Evolutionary conservation across 148 eudicot genomes (phyloP).

Genomic region (Rheum nobile): DNA sequence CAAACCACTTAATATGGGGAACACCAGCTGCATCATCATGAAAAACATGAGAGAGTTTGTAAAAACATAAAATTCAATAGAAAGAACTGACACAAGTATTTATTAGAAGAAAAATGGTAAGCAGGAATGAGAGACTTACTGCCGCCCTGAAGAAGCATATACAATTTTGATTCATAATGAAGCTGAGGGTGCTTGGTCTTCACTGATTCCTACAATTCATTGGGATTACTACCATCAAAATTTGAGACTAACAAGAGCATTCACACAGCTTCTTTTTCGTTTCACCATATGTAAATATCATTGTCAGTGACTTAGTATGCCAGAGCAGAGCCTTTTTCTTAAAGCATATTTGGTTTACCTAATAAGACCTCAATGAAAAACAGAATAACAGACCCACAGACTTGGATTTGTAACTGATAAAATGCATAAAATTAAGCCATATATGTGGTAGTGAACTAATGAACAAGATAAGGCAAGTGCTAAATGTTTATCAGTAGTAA

Average conservation of each 20-base stretch:
- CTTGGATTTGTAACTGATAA: neutral
- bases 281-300: neutral
- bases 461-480: neutral
- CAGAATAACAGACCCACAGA: neutral
- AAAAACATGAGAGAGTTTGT: neutral
- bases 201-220: slow-evolving; percentile 57
- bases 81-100: neutral
- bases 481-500: neutral
- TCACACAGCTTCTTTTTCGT: neutral
- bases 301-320: neutral
- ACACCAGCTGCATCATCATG: slow-evolving; percentile 55
- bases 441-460: neutral
- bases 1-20: slow-evolving; percentile 86
- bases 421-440: neutral
- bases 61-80: neutral
- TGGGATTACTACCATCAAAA: neutral
- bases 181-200: slow-evolving; percentile 94
- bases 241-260: neutral
- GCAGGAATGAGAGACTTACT: slow-evolving; percentile 34
- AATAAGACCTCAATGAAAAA: neutral
- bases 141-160: slow-evolving; percentile 91
- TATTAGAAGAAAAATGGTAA: neutral
- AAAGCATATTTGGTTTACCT: neutral
- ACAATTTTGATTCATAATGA: slow-evolving; percentile 81
- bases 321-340: neutral